A percentile compares a stretch with the other conserved stretches of the same genome.
phyloP scores from a whole-genome alignment of 2,329 filamentous ascomycete species.

The Monilinia polystroma region DNA sequence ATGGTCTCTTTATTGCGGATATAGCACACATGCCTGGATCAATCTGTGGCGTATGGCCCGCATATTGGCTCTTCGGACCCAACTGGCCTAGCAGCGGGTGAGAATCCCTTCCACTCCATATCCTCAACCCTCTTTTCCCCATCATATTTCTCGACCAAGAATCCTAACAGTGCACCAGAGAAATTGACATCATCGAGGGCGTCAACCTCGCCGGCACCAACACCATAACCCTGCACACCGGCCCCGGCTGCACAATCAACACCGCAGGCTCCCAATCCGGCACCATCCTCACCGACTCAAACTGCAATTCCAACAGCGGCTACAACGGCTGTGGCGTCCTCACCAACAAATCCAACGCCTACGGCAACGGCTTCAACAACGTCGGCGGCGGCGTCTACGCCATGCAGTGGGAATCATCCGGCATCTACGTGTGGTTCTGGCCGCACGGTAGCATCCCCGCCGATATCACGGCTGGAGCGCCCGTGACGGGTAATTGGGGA shows the following conservation, averaged over 20 bases:
- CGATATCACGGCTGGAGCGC: conserved; percentile 60
- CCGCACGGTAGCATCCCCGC: conserved; percentile 60
- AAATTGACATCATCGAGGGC: conserved; percentile 80
- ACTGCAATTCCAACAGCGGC: conserved; percentile 56
- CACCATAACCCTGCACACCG: conserved; percentile 67
- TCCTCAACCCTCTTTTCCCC: too few species aligned
- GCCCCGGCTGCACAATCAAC: conserved; percentile 56
- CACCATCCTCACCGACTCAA: conserved; percentile 45
- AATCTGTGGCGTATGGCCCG: conserved; percentile 59
- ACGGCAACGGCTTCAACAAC: conserved; percentile 70
- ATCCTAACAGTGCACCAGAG: conserved; percentile 43
- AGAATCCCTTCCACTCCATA: too few species aligned
- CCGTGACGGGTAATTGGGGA: conserved; percentile 66
- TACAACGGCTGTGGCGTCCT: conserved; percentile 59
- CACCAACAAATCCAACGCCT: conserved; percentile 53
- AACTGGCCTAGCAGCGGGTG: conserved; percentile 63
- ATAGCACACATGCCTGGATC: conserved; percentile 58
- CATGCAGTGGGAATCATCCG: conserved; percentile 70
- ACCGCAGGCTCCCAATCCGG: conserved; percentile 49
- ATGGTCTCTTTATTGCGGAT: conserved; percentile 59
- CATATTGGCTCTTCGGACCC: conserved; percentile 58
- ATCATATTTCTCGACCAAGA: fast-evolving
- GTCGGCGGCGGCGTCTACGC: conserved; percentile 69
- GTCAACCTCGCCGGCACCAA: conserved; percentile 63
- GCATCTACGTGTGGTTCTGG: conserved; percentile 83